phyloP scores from a whole-genome alignment of 2,329 filamentous ascomycete genomes.

The Xylaria sp. region DNA sequence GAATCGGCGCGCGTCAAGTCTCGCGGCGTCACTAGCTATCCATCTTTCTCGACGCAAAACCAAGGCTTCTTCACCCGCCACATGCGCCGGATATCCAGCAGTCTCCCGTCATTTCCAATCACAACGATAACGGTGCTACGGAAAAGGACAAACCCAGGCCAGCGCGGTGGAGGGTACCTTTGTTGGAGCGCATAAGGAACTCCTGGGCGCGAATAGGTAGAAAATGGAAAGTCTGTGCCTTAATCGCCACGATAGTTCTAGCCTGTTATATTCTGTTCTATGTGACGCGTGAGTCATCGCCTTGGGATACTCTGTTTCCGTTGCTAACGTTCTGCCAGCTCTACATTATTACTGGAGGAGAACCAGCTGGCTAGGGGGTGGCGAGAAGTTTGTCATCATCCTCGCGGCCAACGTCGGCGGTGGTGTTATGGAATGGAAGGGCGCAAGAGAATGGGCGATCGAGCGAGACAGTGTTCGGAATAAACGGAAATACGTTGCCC shows the following conservation, averaged over 20 bases:
- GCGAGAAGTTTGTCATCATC: conserved; percentile 91
- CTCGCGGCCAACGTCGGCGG: conserved; percentile 92
- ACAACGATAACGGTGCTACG: conserved; percentile 56
- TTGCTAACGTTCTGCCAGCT: conserved; percentile 48
- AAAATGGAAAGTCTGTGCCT: conserved; percentile 67
- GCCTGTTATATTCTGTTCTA: conserved; percentile 71
- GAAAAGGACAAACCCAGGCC: conserved; percentile 80
- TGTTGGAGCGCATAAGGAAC: conserved; percentile 54
- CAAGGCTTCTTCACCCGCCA: conserved; percentile 88
- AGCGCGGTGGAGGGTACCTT: conserved; percentile 58
- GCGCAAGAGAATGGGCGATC: conserved; percentile 95
- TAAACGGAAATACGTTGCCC: conserved; percentile 84
- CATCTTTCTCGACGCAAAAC: conserved; percentile 80
- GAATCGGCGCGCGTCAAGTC: conserved; percentile 81
- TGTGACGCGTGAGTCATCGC: conserved; percentile 68
- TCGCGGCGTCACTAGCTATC: conserved; percentile 74
- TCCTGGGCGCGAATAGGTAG: conserved; percentile 61
- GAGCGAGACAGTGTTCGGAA: conserved; percentile 95
- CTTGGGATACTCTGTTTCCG: not conserved
- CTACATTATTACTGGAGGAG: conserved; percentile 71
- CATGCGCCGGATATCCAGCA: conserved; percentile 79
- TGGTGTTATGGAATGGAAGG: conserved; percentile 99
- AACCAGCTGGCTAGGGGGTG: conserved; percentile 76
- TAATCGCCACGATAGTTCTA: conserved; percentile 65
- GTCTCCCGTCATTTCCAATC: conserved; percentile 74